Conservation (phyloP, 2,329 filamentous ascomycete genomes). For the Rhynchosporium agropyri region DNA sequence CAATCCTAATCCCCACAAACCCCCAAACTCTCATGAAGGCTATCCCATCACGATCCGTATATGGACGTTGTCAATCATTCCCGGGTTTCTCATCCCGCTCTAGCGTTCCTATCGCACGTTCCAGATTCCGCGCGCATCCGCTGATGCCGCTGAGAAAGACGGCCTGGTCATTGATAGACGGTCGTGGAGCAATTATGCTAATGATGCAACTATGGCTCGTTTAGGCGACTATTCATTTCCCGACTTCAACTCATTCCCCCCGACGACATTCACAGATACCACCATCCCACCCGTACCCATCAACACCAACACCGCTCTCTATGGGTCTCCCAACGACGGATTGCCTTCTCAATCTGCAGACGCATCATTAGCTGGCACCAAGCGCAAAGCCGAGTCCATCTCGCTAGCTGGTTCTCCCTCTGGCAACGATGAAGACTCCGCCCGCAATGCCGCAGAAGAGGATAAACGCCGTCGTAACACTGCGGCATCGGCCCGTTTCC, state of each 20-base stretch:
- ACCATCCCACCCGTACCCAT: conserved; percentile 28
- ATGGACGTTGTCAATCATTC: conserved; percentile 6
- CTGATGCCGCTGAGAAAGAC: neutral
- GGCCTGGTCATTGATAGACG: neutral
- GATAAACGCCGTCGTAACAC: conserved; percentile 90
- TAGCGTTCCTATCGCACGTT: too few species aligned
- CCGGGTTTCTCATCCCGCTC: neutral
- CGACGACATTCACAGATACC: conserved; percentile 30
- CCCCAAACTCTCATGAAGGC: too few species aligned
- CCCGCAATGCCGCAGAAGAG: conserved; percentile 77
- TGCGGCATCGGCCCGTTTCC: conserved; percentile 84
- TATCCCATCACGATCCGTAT: conserved; percentile 7
- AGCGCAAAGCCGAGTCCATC: conserved; percentile 40
- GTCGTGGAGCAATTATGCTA: conserved; percentile 36
- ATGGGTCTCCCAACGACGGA: conserved; percentile 29
- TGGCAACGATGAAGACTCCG: conserved; percentile 66
- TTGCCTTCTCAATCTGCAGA: conserved; percentile 33
- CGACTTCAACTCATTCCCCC: conserved; percentile 39
- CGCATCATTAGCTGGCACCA: conserved; percentile 32
- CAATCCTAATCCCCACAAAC: neutral
- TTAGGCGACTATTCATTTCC: conserved; percentile 41
- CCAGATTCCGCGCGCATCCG: conserved; percentile 9
- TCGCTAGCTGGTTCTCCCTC: conserved; percentile 35
- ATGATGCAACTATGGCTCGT: conserved; percentile 35
- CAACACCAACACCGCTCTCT: conserved; percentile 28